Base-by-base conservation (phyloP, 2,329 filamentous ascomycete genomes). In the Sporothrix mexicana region DNA sequence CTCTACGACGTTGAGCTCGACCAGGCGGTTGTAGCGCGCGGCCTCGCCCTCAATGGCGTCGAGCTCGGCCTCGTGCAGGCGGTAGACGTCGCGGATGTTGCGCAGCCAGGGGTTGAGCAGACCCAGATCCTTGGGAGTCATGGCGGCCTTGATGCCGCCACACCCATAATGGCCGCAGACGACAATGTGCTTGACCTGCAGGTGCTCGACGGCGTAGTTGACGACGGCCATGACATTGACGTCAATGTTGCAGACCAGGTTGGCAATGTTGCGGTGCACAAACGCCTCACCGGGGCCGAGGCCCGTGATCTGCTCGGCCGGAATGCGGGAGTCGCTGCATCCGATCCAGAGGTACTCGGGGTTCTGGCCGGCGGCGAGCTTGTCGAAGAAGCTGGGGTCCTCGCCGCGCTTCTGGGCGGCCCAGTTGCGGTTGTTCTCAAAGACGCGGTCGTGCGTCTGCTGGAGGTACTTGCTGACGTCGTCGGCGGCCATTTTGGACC, bases 241-340 rank as follows among this genome's bases (percentile, higher is more conserved):
- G 80, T 98, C 95, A 75, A 90, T 91, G 79, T 91, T 89, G 83
- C 90, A 90, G 73, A 97, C 87, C 76, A 97, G 87, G 85, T 97
- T 97, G 83, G 94, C 94, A 81, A 97, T 97, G 85, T 98, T 97
- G 82, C 95, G 93, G 86, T 97, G 94, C 77, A 97, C 92, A 82
- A 97, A 98, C 78, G 95, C 92, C 82, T 97, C 93, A 77, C 94
- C 94, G n/a, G 94, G 93, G 79, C 92, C 86, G 72, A 95, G 88
- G 76, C 92, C 91, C 64, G 94, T 90, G 80, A 98, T 90, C 79
- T 93, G 93, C 79, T 95, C 95, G 78, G 95, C 94, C n/a, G 95
- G 95, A 80, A 95, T 93, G 76, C 95, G 93, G 55, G 91, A 94
- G 85, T 97, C 94, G 82, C 92, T 92, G 86, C 94, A 98, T 67